Evolutionary conservation across 2,329 filamentous ascomycete genomes (phyloP), one percentile per base, ranked within the genome.

Genomic region (Fusarium continuum): DNA sequence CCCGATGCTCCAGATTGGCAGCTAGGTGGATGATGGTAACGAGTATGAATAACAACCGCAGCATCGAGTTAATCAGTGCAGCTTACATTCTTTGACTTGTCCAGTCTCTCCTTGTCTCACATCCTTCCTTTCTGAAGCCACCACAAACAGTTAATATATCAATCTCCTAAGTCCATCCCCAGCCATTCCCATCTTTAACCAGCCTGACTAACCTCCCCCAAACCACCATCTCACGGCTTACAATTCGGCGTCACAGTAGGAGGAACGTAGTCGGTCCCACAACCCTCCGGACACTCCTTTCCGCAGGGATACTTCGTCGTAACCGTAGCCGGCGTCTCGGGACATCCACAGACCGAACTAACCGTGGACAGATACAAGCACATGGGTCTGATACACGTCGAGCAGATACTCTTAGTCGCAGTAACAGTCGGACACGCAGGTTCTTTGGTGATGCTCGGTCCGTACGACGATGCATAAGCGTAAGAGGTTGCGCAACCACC

Each of bases 401-500:
- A 70, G 66, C 76, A 78, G n/a, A 70, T 52, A 8, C 71, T 69
- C 4, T 57, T 35, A 7, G 72, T 74, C 8, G 67, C 47, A 2
- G 74, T 77, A 6, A 76, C 71, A 9, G 75, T 77, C 17, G 76
- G 76, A n/a, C 76, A 78, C 2, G 35, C 36, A 4, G 61, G 41
- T 14, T 52, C 46, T 14, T 41, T 51, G 4, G 58, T 56, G 3
- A 50, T 40, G 6, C n/a, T n/a, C n/a, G 61, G 58, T 10, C 59
- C 55, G 26, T 61, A 68, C 5, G 49, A 38, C 14, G 68, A 68
- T 19, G 53, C 49, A 44, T 56, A 66, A 22, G 68, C 41, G 43
- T 73, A 73, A 6, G 58, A 55, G 5, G 71, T 73, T 5, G 58
- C 45, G 35, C 71, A 73, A 4, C 70, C 71, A 4, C 25, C 19